Base-by-base conservation (phyloP, 305 asterid species). In the Fraxinus sp. region DNA sequence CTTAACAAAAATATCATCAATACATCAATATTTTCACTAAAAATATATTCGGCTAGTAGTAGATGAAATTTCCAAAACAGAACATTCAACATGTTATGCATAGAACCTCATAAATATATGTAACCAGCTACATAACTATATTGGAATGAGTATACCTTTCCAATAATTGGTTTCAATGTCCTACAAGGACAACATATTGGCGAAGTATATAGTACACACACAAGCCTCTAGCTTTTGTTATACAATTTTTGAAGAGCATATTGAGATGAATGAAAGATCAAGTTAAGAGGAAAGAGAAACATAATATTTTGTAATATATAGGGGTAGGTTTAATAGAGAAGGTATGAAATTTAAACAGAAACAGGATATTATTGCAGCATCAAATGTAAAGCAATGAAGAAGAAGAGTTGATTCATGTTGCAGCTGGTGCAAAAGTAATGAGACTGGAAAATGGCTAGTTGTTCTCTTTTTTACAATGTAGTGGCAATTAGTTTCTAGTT, bases 181-280 rank as follows among this genome's bases (percentile, higher is more conserved):
- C 98, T 87, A 84, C 98, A 95, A 74, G 98, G 98, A 78, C 98
- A 98, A 79, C 98, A 95, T 37, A 97, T 91, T 0, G 98, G 98
- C 18, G 98, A 41, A 2, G 98, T 92, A 84, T 95, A 95, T 62
- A 95, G 90, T 62, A 95, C 97, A 70, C 94, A 91, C 30, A 95
- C 66, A 28, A 95, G 86, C 81, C 98, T 88, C 16, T 95, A 90
- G 87, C 97, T 95, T 86, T 91, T 97, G 84, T 95, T 98, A 81
- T 95, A 95, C 89, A 92, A 89, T 84, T 95, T 95, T 80, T 98
- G 90, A 66, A 93, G 88, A 41, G 98, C 97, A 92, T 95, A 95
- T 98, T 95, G 93, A 88, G 81, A 88, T 26, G 78, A 64, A 80
- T 41, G 32, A 85, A 77, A 20, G 46, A 83, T 78, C 68, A 57